These are phyloP conservation scores for Gossypium lobatum DNA, from an alignment of 441 rosid species.

Conservation along the genomic window DNA sequence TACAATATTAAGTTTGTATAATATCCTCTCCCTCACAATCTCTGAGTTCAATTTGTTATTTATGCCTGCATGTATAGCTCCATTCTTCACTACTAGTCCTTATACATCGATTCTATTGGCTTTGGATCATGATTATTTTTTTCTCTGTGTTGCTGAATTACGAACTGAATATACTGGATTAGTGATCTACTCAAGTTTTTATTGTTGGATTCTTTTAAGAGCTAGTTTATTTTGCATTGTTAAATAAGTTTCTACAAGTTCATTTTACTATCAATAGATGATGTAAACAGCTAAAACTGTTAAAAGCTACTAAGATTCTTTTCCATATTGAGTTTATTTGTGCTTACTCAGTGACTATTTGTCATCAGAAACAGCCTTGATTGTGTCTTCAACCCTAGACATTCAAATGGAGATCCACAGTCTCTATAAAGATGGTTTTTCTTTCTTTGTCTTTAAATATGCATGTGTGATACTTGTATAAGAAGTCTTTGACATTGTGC, in stretches of 20 bases:
- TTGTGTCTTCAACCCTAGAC: neutral
- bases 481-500: neutral
- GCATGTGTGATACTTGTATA: neutral
- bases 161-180: neutral
- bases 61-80: slow-evolving; percentile 8
- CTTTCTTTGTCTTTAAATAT: neutral
- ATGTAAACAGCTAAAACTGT: neutral
- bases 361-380: neutral
- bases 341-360: slow-evolving; percentile 4
- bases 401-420: neutral
- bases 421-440: neutral
- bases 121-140: neutral
- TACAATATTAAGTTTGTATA: slow-evolving; percentile 5
- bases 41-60: neutral
- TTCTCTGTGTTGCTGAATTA: neutral
- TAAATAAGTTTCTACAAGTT: neutral
- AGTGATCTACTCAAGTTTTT: neutral
- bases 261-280: neutral
- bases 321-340: neutral
- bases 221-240: neutral
- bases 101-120: neutral
- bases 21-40: neutral
- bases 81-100: neutral
- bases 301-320: neutral
- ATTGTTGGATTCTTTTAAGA: neutral